phyloP scores from a whole-genome alignment of 2,329 filamentous ascomycete genomes.

The Apiospora hydei region DNA sequence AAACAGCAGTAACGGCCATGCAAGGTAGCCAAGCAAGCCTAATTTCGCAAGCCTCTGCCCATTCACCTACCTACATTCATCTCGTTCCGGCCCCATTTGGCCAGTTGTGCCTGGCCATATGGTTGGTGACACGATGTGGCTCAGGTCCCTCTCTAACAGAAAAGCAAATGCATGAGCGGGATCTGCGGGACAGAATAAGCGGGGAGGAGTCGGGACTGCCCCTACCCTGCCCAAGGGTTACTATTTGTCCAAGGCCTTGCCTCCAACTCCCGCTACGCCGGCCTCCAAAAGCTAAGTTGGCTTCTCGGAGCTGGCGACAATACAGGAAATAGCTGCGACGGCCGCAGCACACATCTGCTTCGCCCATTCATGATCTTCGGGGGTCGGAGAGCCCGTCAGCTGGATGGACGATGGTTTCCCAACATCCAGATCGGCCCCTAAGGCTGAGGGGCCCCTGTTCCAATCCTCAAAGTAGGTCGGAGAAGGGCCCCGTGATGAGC shows the following conservation, averaged over 20 bases:
- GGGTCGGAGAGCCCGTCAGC: neutral
- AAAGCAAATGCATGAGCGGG: neutral
- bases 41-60: neutral
- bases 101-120: neutral
- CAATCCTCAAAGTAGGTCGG: neutral
- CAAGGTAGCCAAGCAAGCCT: neutral
- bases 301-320: neutral
- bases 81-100: neutral
- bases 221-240: neutral
- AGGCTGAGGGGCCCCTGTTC: neutral
- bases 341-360: neutral
- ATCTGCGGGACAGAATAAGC: constrained; percentile 3
- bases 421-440: neutral
- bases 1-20: neutral
- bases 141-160: neutral
- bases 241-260: neutral
- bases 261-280: constrained; percentile 17
- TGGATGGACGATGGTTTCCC: neutral
- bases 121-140: neutral
- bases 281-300: neutral
- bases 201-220: neutral
- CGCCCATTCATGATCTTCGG: neutral
- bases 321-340: neutral
- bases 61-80: neutral
- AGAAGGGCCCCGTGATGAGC: neutral